Evolutionary conservation across 2,329 filamentous ascomycete species (phyloP).

Genomic region (Ceratocystis cacaofunesta): DNA sequence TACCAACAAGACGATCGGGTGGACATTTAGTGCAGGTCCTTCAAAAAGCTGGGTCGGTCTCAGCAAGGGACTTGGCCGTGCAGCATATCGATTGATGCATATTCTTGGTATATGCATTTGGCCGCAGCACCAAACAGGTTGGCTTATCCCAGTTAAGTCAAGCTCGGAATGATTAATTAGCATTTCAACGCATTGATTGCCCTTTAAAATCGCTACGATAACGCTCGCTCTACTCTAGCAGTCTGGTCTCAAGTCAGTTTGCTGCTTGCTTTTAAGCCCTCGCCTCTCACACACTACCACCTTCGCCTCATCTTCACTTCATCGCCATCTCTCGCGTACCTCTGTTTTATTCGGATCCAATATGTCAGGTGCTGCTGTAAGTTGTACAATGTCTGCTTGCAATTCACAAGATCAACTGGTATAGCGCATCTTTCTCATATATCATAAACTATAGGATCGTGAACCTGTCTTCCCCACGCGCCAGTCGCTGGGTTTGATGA

Average conservation of each 20-base stretch:
- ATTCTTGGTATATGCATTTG: not conserved
- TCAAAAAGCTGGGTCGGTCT: not conserved
- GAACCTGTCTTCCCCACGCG: slow-evolving; percentile 96
- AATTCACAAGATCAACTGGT: not conserved
- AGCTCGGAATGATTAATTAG: not conserved
- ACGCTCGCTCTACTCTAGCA: not conserved
- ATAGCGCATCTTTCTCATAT: not conserved
- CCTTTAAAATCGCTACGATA: not conserved
- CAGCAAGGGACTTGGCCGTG: not conserved
- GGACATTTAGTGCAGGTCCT: not conserved
- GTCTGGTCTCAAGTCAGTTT: not conserved
- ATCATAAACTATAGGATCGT: slow-evolving; percentile 47
- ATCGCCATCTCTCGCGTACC: not conserved
- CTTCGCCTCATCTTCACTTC: not conserved
- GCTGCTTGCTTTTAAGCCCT: not conserved
- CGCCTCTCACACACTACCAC: not conserved
- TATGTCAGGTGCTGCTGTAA: slow-evolving; percentile 30
- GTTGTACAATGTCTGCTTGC: slow-evolving; percentile 16
- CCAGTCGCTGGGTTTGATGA: slow-evolving; percentile 94
- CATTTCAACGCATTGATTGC: not conserved
- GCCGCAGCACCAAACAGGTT: not conserved
- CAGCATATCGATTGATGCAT: not conserved
- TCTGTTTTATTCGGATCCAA: not conserved
- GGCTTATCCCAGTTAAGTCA: not conserved
- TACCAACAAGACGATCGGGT: not conserved